These are phyloP conservation scores for Coemansia biformis DNA, from an alignment of 192 early-diverging fungal species.

Conservation along the genomic window DNA sequence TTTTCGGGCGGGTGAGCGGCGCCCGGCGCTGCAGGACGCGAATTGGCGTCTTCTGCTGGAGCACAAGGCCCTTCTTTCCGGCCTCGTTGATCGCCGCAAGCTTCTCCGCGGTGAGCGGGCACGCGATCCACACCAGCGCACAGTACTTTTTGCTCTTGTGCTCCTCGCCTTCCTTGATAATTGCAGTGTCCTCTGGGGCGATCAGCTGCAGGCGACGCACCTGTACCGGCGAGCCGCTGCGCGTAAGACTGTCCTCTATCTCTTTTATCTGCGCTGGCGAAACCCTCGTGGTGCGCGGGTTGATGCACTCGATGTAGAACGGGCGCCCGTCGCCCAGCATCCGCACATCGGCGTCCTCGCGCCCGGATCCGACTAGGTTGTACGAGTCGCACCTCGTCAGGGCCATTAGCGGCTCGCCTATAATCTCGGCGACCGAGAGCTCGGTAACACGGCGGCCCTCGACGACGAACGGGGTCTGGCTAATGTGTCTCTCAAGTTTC, in stretches of 20 bases:
- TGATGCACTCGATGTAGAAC: constrained; percentile 83
- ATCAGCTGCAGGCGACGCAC: constrained; percentile 51
- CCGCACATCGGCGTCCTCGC: constrained; percentile 93
- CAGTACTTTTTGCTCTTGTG: constrained; percentile 66
- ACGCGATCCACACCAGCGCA: constrained; percentile 65
- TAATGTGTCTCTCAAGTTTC: constrained; percentile 67
- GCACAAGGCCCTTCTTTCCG: constrained; percentile 45
- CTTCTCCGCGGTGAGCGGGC: constrained; percentile 49
- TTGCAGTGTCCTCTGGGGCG: constrained; percentile 49
- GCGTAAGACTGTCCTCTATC: constrained; percentile 49
- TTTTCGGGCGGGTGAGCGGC: constrained; percentile 55
- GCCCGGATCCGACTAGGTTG: constrained; percentile 78
- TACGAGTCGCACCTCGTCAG: constrained; percentile 59
- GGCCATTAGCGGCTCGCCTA: constrained; percentile 55
- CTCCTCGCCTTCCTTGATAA: constrained; percentile 73
- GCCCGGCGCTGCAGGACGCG: constrained; percentile 68
- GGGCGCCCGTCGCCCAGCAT: constrained; percentile 89
- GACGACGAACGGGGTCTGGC: constrained; percentile 82
- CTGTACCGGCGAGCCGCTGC: constrained; percentile 52
- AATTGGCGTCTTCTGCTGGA: constrained; percentile 67
- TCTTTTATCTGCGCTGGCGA: constrained; percentile 31
- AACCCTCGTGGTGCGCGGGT: constrained; percentile 58
- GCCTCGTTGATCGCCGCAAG: constrained; percentile 53
- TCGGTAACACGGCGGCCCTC: constrained; percentile 64
- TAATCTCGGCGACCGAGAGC: constrained; percentile 74